Conservation (phyloP, 192 early-diverging fungal species). For the Dissophora ornata region DNA sequence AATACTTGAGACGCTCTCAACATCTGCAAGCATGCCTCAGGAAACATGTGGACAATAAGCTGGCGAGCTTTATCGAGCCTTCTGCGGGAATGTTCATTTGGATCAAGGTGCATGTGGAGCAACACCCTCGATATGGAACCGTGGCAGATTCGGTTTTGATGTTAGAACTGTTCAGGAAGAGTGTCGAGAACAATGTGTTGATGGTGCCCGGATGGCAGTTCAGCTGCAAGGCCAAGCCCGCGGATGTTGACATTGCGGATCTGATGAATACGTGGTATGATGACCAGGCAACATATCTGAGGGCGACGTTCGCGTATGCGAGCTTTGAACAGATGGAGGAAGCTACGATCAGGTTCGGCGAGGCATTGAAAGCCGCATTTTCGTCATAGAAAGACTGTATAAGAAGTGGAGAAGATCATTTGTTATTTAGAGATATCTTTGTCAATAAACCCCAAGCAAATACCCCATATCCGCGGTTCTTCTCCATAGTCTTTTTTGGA, state of each 20-base stretch:
- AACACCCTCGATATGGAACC: conserved; percentile 36
- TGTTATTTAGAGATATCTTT: too few relatives aligned
- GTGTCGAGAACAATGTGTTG: conserved; percentile 68
- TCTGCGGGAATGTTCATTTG: conserved; percentile 91
- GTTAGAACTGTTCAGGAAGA: conserved; percentile 63
- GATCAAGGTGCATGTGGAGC: conserved; percentile 65
- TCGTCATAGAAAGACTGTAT: conserved; percentile 15
- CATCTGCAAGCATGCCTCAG: conserved; percentile 66
- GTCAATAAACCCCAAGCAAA: too few relatives aligned
- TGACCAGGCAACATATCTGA: conserved; percentile 64
- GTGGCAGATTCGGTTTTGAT: conserved; percentile 57
- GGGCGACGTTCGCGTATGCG: conserved; percentile 72
- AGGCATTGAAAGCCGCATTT: conserved; percentile 21
- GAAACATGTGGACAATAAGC: conserved; percentile 62
- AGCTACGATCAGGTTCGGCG: conserved; percentile 61
- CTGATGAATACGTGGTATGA: conserved; percentile 43
- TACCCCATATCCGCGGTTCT: too few relatives aligned
- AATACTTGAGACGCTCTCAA: conserved; percentile 77
- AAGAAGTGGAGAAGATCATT: too few relatives aligned
- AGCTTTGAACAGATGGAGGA: conserved; percentile 64
- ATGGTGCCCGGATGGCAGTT: conserved; percentile 72
- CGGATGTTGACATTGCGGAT: conserved; percentile 23
- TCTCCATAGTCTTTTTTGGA: too few relatives aligned
- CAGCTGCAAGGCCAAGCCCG: conserved; percentile 58
- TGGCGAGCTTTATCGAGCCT: conserved; percentile 63